phyloP scores from a whole-genome alignment of 2,329 filamentous ascomycete genomes.

The Botryotinia globosa region DNA sequence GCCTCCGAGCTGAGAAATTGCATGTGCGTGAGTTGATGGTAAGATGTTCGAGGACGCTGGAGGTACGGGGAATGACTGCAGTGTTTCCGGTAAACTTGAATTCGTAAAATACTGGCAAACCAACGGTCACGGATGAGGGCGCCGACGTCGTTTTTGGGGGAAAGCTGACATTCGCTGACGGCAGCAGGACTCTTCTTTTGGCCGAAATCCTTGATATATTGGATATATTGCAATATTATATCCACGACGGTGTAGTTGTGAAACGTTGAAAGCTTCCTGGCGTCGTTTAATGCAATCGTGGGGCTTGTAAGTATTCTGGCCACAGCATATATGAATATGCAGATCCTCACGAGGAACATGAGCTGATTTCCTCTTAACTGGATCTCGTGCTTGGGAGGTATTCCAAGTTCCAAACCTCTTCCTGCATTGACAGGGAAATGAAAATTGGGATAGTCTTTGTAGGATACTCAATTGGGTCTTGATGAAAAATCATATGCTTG shows the following conservation, averaged over 20 bases:
- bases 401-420: constrained; percentile 3
- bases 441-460: neutral
- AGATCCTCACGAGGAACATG: constrained; percentile 15
- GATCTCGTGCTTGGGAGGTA: constrained; percentile 7
- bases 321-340: constrained; percentile 19
- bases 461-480: constrained; percentile 12
- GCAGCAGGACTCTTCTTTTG: constrained; percentile 5
- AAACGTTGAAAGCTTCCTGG: constrained; percentile 1
- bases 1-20: neutral
- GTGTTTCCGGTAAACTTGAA: constrained; percentile 15
- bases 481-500: constrained; percentile 2
- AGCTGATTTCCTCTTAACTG: constrained; percentile 10
- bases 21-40: constrained; percentile 1
- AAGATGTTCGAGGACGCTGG: neutral
- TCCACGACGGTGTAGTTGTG: constrained; percentile 14
- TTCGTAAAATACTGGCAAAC: constrained; percentile 12
- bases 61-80: constrained; percentile 18
- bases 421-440: neutral
- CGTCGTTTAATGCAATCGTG: constrained; percentile 9
- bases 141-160: constrained; percentile 9
- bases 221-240: constrained; percentile 9
- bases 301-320: constrained; percentile 1
- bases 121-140: constrained; percentile 11
- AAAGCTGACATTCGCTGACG: constrained; percentile 17
- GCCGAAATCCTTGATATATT: constrained; percentile 17